Conservation (phyloP, 2,329 filamentous ascomycete genomes). For the Leptographium radiaticola region DNA sequence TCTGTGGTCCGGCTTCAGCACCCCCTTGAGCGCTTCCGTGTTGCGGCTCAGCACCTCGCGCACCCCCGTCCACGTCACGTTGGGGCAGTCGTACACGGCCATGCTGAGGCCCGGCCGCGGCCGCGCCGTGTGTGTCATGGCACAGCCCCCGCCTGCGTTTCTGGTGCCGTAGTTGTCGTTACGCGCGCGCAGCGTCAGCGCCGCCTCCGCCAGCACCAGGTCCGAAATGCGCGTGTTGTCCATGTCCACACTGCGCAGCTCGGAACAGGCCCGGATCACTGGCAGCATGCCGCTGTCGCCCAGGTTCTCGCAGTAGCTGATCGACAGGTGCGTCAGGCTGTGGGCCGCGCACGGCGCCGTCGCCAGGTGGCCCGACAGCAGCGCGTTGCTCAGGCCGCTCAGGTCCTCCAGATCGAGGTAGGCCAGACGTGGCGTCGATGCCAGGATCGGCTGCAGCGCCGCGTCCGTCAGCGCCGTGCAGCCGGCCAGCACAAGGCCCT, state of each 20-base stretch:
- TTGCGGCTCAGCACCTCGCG: conserved; percentile 80
- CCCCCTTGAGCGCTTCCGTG: conserved; percentile 50
- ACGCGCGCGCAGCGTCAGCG: conserved; percentile 63
- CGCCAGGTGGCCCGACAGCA: conserved; percentile 60
- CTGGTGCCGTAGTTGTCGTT: not conserved
- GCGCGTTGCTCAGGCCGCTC: conserved; percentile 58
- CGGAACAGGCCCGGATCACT: conserved; percentile 61
- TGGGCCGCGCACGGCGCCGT: conserved; percentile 56
- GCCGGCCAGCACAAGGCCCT: conserved; percentile 73
- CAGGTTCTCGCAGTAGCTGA: conserved; percentile 81
- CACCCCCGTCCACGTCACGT: conserved; percentile 85
- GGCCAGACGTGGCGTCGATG: conserved; percentile 62
- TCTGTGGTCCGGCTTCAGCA: conserved; percentile 5
- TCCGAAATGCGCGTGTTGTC: conserved; percentile 91
- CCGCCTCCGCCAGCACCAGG: conserved; percentile 72
- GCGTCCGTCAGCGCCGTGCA: conserved; percentile 63
- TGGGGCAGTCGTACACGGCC: conserved; percentile 81
- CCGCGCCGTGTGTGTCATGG: conserved; percentile 13
- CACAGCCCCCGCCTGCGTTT: too few relatives aligned
- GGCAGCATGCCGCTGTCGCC: conserved; percentile 76
- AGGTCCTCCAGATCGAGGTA: conserved; percentile 87
- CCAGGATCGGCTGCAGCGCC: conserved; percentile 58
- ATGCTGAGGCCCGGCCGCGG: conserved; percentile 56
- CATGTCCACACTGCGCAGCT: conserved; percentile 62
- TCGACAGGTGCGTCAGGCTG: conserved; percentile 63